Conservation (phyloP, 306 rosid species). For the Fagus crenata region DNA sequence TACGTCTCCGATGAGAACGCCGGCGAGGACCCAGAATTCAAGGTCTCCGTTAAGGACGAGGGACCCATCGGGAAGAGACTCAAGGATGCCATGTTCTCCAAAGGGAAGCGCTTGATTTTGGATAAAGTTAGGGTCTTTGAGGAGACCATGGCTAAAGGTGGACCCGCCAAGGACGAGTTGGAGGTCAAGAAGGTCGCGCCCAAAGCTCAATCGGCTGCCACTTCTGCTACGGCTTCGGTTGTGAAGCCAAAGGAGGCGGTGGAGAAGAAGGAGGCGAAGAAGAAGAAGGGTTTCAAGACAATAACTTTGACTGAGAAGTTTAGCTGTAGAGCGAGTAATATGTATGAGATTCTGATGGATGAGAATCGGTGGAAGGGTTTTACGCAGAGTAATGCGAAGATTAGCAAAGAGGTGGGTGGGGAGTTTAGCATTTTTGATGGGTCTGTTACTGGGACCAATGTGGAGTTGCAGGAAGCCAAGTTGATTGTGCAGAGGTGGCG, state of each 20-base stretch:
- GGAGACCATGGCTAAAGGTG: conserved; percentile 78
- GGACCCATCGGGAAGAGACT: conserved; percentile 68
- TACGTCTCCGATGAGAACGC: conserved; percentile 94
- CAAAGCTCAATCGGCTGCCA: conserved; percentile 27
- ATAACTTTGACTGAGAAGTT: conserved; percentile 84
- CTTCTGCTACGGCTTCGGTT: not conserved
- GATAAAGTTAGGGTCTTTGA: conserved; percentile 82
- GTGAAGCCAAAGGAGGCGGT: conserved; percentile 22
- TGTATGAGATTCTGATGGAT: conserved; percentile 92
- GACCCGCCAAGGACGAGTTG: conserved; percentile 81
- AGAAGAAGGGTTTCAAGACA: conserved; percentile 67
- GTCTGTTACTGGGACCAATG: conserved; percentile 71
- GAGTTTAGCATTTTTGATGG: conserved; percentile 85
- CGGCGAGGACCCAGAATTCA: conserved; percentile 88
- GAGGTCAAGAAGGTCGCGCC: conserved; percentile 57
- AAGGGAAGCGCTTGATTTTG: conserved; percentile 72
- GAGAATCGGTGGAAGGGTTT: conserved; percentile 98
- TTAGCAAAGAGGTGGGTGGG: conserved; percentile 88
- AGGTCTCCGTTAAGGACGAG: conserved; percentile 70
- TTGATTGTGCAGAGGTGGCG: conserved; percentile 89
- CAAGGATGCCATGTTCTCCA: conserved; percentile 77
- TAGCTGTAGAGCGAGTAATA: conserved; percentile 68
- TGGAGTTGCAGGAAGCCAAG: conserved; percentile 82
- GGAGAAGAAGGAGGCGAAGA: conserved; percentile 33
- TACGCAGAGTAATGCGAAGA: conserved; percentile 84